Conservation (phyloP, 805 yeast species). For the Kazachstania africana region DNA sequence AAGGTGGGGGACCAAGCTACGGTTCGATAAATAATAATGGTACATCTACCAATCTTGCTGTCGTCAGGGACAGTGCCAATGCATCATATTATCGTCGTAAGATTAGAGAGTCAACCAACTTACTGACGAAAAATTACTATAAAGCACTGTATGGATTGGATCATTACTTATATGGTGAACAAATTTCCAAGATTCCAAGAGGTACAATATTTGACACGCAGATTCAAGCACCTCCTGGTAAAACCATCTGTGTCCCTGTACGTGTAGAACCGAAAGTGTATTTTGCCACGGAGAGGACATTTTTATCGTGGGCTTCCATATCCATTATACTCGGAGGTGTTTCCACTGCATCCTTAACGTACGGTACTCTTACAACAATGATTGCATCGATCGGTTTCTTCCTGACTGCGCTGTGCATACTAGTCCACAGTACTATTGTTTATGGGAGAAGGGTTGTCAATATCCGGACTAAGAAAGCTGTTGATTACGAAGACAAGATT, state of each 20-base stretch:
- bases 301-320: constrained; percentile 85
- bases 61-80: constrained; percentile 16
- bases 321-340: constrained; percentile 81
- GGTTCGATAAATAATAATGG: constrained; percentile 25
- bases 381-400: constrained; percentile 82
- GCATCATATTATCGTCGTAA: constrained; percentile 23
- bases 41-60: neutral
- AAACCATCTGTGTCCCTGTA: constrained; percentile 81
- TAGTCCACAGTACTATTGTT: constrained; percentile 57
- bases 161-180: constrained; percentile 40
- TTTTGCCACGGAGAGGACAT: constrained; percentile 95
- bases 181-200: constrained; percentile 42
- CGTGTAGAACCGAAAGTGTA: constrained; percentile 98
- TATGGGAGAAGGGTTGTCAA: constrained; percentile 75
- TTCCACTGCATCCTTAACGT: constrained; percentile 74
- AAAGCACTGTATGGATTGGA: constrained; percentile 21
- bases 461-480: constrained; percentile 73
- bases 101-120: constrained; percentile 12
- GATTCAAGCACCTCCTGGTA: constrained; percentile 75
- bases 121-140: constrained; percentile 13
- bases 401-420: constrained; percentile 62
- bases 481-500: constrained; percentile 71
- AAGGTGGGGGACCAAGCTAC: constrained; percentile 41
- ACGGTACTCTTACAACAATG: constrained; percentile 66
- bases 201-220: constrained; percentile 52